A percentile compares a stretch with the other conserved stretches of the same genome.
Evolutionary conservation across 2,329 filamentous ascomycete genomes (phyloP).

Genomic region (Diaporthe velutina): DNA sequence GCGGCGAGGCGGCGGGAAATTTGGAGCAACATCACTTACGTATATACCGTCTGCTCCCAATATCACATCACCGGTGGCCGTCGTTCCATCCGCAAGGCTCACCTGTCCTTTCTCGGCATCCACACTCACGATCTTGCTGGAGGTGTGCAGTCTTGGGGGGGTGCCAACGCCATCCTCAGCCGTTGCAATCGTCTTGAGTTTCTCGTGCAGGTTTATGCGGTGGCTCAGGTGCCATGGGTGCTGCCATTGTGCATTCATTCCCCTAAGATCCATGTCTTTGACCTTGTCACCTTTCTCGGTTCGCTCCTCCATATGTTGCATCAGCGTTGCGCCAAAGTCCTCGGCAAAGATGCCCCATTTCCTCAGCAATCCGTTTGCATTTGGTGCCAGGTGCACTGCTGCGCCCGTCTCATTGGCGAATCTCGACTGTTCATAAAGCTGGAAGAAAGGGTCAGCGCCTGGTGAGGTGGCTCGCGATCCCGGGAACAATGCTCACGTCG

Average conservation of each 20-base stretch:
- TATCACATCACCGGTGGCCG: conserved; percentile 60
- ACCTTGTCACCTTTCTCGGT: conserved; percentile 41
- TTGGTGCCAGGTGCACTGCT: conserved; percentile 73
- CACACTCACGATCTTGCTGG: conserved; percentile 58
- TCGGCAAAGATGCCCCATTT: conserved; percentile 54
- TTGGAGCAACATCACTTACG: conserved; percentile 34
- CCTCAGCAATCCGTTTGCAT: conserved; percentile 68
- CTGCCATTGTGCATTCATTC: conserved; percentile 60
- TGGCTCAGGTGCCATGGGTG: conserved; percentile 66
- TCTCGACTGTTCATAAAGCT: conserved; percentile 68
- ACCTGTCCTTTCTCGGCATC: conserved; percentile 55
- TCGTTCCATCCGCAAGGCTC: conserved; percentile 57
- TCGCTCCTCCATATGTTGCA: conserved; percentile 44
- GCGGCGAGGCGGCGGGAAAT: not conserved
- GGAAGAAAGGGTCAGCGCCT: not conserved
- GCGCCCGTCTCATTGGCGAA: conserved; percentile 70
- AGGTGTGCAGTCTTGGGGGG: conserved; percentile 53
- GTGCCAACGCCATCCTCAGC: conserved; percentile 50
- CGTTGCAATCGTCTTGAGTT: conserved; percentile 61
- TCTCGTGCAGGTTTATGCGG: conserved; percentile 64
- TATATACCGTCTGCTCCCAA: conserved; percentile 68
- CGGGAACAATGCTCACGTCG: conserved; percentile 42
- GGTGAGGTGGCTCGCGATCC: no score
- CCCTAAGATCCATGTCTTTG: conserved; percentile 50
- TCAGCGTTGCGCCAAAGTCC: conserved; percentile 51